Conservation (phyloP, 2,329 filamentous ascomycete genomes). For the Phyllosticta citriasiana region DNA sequence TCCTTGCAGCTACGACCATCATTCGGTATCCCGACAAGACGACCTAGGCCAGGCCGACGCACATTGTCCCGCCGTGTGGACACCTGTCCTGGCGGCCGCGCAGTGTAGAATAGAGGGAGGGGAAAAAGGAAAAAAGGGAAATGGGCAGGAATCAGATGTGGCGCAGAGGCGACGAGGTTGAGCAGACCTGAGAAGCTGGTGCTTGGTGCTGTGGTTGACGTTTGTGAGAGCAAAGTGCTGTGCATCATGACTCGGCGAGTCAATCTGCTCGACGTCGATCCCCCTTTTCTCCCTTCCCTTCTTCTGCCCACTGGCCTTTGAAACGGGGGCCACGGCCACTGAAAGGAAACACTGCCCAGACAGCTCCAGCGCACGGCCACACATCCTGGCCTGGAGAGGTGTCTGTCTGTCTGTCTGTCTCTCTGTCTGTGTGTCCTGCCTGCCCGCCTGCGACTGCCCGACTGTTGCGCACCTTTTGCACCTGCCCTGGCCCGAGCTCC, state of each 20-base stretch:
- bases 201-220: no score
- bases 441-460: background rate
- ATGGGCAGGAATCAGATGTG: background rate
- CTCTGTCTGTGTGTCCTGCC: no score
- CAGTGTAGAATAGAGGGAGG: background rate
- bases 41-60: background rate
- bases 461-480: background rate
- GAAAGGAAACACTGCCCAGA: background rate
- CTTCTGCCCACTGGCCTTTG: background rate
- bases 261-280: slow-evolving; percentile 11
- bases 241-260: slow-evolving; percentile 2
- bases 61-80: background rate
- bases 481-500: no score
- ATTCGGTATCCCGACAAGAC: background rate
- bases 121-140: background rate
- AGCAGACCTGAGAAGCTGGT: no score
- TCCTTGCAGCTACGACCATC: background rate
- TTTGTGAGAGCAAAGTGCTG: no score
- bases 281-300: slow-evolving; percentile 8
- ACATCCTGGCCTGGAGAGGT: background rate
- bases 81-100: background rate
- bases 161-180: no score
- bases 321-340: background rate
- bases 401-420: background rate
- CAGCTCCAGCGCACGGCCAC: background rate